Evolutionary conservation across 208 protist species (phyloP), one percentile per base, ranked within the genome.

Genomic region (Endotrypanum monterogeii): DNA sequence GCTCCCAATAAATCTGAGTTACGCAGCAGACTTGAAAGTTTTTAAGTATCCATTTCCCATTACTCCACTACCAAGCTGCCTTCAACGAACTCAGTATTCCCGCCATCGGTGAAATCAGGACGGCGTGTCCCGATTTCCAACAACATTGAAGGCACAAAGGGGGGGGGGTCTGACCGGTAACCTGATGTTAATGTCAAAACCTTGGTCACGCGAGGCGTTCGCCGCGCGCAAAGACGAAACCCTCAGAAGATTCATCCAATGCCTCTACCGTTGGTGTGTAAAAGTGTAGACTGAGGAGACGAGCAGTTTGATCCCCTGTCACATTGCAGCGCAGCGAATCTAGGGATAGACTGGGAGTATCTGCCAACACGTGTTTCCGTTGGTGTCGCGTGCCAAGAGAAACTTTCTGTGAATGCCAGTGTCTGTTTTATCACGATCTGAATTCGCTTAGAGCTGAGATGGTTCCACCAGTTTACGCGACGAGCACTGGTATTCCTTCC

Each of bases 1-100:
- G 54, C 61, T 67, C 74, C 1, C 71, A 50, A 35, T 83, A 73
- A 41, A 73, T 72, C 18, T 83, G 56, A 32, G 74, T 78, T 3
- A 83, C 71, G 4, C 61, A 56, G 44, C 67, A 76, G 14, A 74
- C 78, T 16, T 72, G 54, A 12, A 74, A 23, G 50, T 83, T 58
- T 67, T 61, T 83, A 11, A 74, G 67, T 8, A 41, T 63, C 48
- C 70, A 80, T 46, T 77, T 67, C 9, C 78, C 44, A 5, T 11
- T 11, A 5, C 44, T 11, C 44, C 44, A 14, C 77, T 1, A 77
- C 63, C 70, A 83, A 80, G 20, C 74, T 69, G 28, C 67, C 68
- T 48, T 77, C 71, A 39, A 86, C 63, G 14, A 83, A 73, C 7
- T 77, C 12, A 25, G 76, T 61, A 25, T 37, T 62, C 41, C 63